Percentiles rank a stretch among this genome's conserved stretches.
Evolutionary conservation across 2,329 filamentous ascomycete species (phyloP).

Genomic region (Venturia carpophila): DNA sequence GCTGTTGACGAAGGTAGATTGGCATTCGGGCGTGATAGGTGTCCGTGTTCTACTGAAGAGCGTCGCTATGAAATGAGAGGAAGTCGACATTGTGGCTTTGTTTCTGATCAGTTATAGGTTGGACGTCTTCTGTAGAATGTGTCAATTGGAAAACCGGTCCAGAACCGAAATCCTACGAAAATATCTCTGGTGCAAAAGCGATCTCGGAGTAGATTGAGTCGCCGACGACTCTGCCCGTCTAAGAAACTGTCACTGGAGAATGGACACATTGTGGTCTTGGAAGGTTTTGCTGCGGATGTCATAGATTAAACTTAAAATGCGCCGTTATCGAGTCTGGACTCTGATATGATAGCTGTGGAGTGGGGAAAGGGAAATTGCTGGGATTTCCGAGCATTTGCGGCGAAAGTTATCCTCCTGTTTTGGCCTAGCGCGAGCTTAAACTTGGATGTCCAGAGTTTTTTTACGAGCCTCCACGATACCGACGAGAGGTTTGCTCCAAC

Average conservation of each 20-base stretch:
- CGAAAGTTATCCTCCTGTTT: neutral
- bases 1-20: conserved; percentile 6
- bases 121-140: neutral
- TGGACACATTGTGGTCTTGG: no score
- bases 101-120: neutral
- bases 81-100: neutral
- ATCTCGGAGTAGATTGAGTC: neutral
- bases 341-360: neutral
- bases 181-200: neutral
- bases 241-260: no score
- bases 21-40: conserved; percentile 4
- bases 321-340: neutral
- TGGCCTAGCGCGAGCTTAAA: neutral
- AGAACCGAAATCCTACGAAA: neutral
- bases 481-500: neutral
- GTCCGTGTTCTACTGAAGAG: neutral
- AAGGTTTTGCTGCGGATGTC: neutral
- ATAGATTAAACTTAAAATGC: neutral
- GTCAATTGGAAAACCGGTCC: neutral
- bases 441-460: neutral
- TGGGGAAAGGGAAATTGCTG: neutral
- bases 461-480: neutral
- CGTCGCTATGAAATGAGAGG: neutral
- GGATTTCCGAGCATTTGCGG: neutral
- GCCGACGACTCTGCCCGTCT: no score